Percentiles rank a stretch among this genome's conserved stretches.
These are phyloP conservation scores for Ophiostoma fasciatum DNA, from an alignment of 2,329 filamentous ascomycete species.

Conservation along the genomic window DNA sequence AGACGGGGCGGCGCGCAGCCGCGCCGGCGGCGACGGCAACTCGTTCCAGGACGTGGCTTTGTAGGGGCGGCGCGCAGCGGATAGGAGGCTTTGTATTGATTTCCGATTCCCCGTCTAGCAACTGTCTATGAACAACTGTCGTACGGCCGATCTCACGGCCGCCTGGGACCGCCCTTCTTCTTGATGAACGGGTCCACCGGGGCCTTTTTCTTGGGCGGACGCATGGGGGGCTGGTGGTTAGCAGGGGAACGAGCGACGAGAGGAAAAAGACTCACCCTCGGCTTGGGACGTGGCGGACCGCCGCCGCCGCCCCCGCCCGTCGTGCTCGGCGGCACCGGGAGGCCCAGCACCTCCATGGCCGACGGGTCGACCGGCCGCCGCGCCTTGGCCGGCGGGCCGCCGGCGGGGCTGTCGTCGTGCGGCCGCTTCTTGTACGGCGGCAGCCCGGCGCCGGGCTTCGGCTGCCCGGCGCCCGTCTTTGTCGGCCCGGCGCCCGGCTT, in stretches of 20 bases:
- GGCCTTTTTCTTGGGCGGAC: constrained; percentile 22
- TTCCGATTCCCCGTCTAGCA: background rate
- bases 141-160: background rate
- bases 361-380: constrained; percentile 30
- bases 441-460: constrained; percentile 8
- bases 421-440: constrained; percentile 25
- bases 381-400: no score
- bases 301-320: constrained; percentile 9
- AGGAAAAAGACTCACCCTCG: background rate
- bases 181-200: constrained; percentile 31
- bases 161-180: constrained; percentile 8
- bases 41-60: constrained; percentile 52
- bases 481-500: constrained; percentile 19
- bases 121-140: no score
- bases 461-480: constrained; percentile 13
- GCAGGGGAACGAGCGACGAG: background rate
- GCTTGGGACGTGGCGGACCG: constrained; percentile 3
- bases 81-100: no score
- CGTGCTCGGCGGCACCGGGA: constrained; percentile 21
- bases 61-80: no score
- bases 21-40: constrained; percentile 29
- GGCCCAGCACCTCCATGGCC: constrained; percentile 35
- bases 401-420: constrained; percentile 25
- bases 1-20: no score
- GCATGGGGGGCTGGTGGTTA: constrained; percentile 6